Percentiles rank a stretch among this genome's conserved stretches.
Conservation (phyloP, 441 rosid species). For the Erodium texanum region DNA sequence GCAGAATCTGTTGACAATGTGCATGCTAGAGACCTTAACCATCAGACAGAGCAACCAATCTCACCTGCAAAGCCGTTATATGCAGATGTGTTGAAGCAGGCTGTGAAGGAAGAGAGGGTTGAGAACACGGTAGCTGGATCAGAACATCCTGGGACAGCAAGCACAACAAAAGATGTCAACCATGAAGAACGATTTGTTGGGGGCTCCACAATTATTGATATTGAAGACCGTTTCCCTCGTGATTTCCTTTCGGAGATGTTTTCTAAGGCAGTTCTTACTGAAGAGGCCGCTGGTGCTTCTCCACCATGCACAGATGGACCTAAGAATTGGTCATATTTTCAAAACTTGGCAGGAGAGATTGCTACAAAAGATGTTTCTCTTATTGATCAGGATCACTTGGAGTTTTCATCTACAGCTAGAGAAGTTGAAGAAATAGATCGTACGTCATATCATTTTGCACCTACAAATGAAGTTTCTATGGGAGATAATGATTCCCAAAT, state of each 20-base stretch:
- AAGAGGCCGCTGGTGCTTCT: constrained; percentile 31
- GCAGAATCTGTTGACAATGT: constrained; percentile 35
- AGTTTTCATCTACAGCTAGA: constrained; percentile 28
- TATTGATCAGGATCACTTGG: constrained; percentile 60
- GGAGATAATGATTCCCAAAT: constrained; percentile 31
- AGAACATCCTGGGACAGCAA: too few relatives aligned
- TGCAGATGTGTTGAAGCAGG: constrained; percentile 30
- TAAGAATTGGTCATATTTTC: constrained; percentile 29
- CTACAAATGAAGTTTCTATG: constrained; percentile 29
- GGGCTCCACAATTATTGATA: constrained; percentile 47
- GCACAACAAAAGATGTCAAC: constrained; percentile 25
- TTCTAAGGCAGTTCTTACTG: constrained; percentile 45
- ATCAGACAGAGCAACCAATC: constrained; percentile 21
- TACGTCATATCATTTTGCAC: constrained; percentile 27
- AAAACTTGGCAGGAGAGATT: constrained; percentile 58
- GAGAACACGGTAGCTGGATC: too few relatives aligned
- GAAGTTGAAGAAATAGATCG: constrained; percentile 27
- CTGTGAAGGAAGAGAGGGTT: constrained; percentile 27
- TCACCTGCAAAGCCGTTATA: constrained; percentile 20
- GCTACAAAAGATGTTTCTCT: constrained; percentile 45
- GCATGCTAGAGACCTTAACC: constrained; percentile 20
- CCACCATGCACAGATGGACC: too few relatives aligned
- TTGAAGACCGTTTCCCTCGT: constrained; percentile 70
- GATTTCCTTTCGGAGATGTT: constrained; percentile 75
- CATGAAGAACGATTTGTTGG: constrained; percentile 26